Conservation (phyloP, 139 green algal species). For the Chlamydomonas sp. region DNA sequence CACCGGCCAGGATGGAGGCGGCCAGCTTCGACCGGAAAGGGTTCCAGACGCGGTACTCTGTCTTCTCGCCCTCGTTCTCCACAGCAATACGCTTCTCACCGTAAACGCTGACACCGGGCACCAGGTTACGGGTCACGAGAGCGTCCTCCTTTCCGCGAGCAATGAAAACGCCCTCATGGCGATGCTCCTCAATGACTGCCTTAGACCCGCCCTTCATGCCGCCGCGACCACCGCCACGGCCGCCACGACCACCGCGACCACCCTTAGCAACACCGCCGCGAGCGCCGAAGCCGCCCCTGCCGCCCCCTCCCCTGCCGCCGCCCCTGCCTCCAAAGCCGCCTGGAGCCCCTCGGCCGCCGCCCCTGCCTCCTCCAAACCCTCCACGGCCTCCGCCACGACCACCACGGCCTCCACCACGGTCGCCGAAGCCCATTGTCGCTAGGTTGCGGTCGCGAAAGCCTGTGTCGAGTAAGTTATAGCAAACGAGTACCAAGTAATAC, state of each 20-base stretch:
- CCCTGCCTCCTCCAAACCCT: background rate
- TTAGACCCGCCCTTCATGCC: slow-evolving; percentile 92
- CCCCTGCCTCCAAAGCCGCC: slow-evolving; percentile 26
- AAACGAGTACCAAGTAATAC: no score
- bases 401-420: slow-evolving; percentile 33
- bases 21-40: slow-evolving; percentile 99
- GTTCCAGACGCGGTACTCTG: slow-evolving; percentile 99
- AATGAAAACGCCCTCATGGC: slow-evolving; percentile 98
- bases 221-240: slow-evolving; percentile 71
- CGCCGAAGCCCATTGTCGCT: slow-evolving; percentile 42
- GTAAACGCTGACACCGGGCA: slow-evolving; percentile 96
- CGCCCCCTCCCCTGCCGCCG: slow-evolving; percentile 22
- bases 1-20: slow-evolving; percentile 94
- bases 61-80: slow-evolving; percentile 84
- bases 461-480: no score
- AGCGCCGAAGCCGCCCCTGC: slow-evolving; percentile 38
- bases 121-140: slow-evolving; percentile 97
- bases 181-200: slow-evolving; percentile 92
- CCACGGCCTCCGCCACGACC: slow-evolving; percentile 18
- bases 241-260: slow-evolving; percentile 48
- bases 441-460: no score
- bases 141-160: slow-evolving; percentile 98
- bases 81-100: slow-evolving; percentile 97
- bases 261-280: slow-evolving; percentile 42
- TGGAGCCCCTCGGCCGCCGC: background rate